Base-by-base conservation (phyloP, 805 yeast genomes). In the Spencermartinsiella europaea region DNA sequence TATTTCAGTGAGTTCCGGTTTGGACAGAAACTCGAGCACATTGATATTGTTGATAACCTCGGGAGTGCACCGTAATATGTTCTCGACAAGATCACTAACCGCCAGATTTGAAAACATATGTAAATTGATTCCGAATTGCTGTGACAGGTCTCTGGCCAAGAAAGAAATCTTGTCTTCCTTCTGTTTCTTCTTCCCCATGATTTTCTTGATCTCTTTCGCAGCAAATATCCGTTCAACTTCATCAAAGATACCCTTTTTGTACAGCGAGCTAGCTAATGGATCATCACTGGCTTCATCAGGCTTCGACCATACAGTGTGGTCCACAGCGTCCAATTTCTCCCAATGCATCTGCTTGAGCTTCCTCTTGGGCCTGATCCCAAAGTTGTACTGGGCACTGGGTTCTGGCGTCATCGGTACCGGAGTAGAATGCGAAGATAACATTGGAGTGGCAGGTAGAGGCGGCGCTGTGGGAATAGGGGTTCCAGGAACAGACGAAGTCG, bases 301-400 rank as follows among this genome's bases (percentile, higher is more conserved):
- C 2, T 73, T 75, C 19, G 80, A 76, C 98, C 99, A 91, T 49
- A 93, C 84, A 0, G 98, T 90, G 38, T 82, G 78, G 44, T 82
- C 85, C 17, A 93, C 83, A 49, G 81, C 75, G 28, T 91, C 96
- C 34, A 95, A 73, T 59, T 85, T 87, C 56, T 91, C 96, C 98
- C 98, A 95, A 63, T 93, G 99, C 71, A 93, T 75, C 63, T 91
- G 99, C 63, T 95, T 93, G 53, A 93, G 75, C 61, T 84, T 86
- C 49, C 79, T 74, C 59, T 78, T 80, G 2, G 95, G 90, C 51
- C 87, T 71, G 4, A 56, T 41, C 5, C 51, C 49, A 19, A 45
- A 16, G 14, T 38, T 40, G 37, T 52, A 52, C 33, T 45, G 51
- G 2, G 56, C 50, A 16, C 50, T 41, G 20, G 39, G 41, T 22